Evolutionary conservation across 192 early-diverging fungal genomes (phyloP).

Genomic region (Obelidium mucronatum): DNA sequence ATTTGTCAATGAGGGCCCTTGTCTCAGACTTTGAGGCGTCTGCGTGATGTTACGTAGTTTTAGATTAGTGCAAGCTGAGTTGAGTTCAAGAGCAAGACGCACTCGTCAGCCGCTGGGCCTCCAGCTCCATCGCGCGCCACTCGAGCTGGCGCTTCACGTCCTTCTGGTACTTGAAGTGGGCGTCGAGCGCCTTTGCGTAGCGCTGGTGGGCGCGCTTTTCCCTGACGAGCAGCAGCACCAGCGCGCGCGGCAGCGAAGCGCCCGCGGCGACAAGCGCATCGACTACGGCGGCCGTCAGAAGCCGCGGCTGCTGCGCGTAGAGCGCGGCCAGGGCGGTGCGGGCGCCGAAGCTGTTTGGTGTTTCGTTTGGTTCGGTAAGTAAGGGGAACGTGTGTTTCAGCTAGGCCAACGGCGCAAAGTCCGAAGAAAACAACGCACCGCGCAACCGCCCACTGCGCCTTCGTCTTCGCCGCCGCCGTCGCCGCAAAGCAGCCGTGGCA

Average conservation of each 20-base stretch:
- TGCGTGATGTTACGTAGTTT: background rate
- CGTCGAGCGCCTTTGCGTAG: background rate
- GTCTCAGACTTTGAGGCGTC: background rate
- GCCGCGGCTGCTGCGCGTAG: background rate
- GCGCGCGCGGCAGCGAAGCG: constrained; percentile 13
- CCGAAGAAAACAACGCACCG: background rate
- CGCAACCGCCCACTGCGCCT: constrained; percentile 11
- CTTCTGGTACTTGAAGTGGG: constrained; percentile 10
- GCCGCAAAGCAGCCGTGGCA: constrained; percentile 17
- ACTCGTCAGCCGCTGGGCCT: constrained; percentile 23
- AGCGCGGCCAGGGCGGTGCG: background rate
- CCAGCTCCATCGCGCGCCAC: constrained; percentile 32
- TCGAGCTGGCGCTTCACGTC: constrained; percentile 32
- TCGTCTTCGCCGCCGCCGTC: background rate
- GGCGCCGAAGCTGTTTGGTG: background rate
- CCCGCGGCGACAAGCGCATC: background rate
- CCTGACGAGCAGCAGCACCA: constrained; percentile 22
- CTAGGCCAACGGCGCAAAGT: background rate
- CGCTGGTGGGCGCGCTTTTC: constrained; percentile 6
- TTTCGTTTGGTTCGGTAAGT: background rate
- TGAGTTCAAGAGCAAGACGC: too few species aligned
- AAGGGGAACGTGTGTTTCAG: background rate
- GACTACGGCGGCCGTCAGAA: background rate
- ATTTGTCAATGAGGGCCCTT: background rate
- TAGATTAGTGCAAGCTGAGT: too few species aligned